These are phyloP conservation scores for Acanthochlamys bracteata DNA, from an alignment of 106 monocot species.

Conservation along the genomic window DNA sequence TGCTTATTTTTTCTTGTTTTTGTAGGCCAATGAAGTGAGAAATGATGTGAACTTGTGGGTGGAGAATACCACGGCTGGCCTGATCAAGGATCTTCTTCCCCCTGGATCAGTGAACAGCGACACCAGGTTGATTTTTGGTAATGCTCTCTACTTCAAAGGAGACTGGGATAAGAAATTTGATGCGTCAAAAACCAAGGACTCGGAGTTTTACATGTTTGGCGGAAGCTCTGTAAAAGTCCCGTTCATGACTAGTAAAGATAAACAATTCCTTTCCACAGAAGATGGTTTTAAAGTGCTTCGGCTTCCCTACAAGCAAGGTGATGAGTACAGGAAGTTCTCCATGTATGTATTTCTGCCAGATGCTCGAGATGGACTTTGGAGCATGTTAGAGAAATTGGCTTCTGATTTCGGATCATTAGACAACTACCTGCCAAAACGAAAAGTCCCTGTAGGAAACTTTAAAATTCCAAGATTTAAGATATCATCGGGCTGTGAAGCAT, in stretches of 20 bases:
- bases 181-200: constrained; percentile 19
- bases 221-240: constrained; percentile 19
- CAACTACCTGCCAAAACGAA: constrained; percentile 24
- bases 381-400: constrained; percentile 40
- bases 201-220: constrained; percentile 18
- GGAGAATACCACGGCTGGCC: constrained; percentile 37
- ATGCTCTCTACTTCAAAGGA: constrained; percentile 92
- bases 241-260: constrained; percentile 22
- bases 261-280: constrained; percentile 21
- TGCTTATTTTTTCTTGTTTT: not conserved
- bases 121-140: constrained; percentile 56
- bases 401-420: constrained; percentile 38
- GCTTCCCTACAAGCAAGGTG: constrained; percentile 61
- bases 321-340: constrained; percentile 51
- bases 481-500: constrained; percentile 65
- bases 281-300: constrained; percentile 59
- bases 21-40: constrained; percentile 53
- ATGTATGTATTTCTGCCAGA: constrained; percentile 80
- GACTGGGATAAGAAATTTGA: constrained; percentile 62
- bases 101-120: constrained; percentile 36
- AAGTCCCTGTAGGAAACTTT: constrained; percentile 34
- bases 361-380: constrained; percentile 37
- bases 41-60: constrained; percentile 75
- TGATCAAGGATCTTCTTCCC: constrained; percentile 66
- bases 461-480: constrained; percentile 72